Evolutionary conservation across 2,329 filamentous ascomycete genomes (phyloP), one percentile per base, ranked within the genome.

Genomic region (Fusarium robinianum): DNA sequence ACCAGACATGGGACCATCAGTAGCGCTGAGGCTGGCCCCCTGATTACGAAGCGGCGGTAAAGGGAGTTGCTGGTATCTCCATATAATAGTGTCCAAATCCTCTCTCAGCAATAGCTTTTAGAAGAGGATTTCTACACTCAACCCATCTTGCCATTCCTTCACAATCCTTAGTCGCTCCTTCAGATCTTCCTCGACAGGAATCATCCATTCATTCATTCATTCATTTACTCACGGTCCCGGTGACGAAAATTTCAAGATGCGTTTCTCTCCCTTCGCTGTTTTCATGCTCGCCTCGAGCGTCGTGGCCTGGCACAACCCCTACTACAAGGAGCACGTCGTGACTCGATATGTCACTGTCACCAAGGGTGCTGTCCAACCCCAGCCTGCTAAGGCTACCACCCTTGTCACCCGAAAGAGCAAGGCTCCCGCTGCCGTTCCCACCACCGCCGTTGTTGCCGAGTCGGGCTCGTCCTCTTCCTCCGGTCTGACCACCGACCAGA

Each of bases 221-320:
- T 37, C 35, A 27, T 19, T 49, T 39, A 22, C 38, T 41, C 42
- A 33, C 24, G 52, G 53, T 55, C 52, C 53, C 26, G 52, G 53
- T 46, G 53, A 55, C 53, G 25, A 33, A 35, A 47, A 36, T 38
- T 31, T 27, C 54, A 58, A 56, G 30, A 58, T 58, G 55, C 49
- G 49, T 34, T 58, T 51, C 55, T 51, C 55, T 24, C 43, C 36
- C 19, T 17, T 58, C 23, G 8, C 45, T 34, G 26, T 34, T 25
- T 33, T 47, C 31, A 37, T 55, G 24, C 26, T 57, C 41, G 53
- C 54, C 25, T 25, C 53, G 29, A 45, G 38, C 29, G 57, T 55
- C 53, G 43, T 53, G 8, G 57, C 57, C 29, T 41, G 41, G 43
- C 49, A 37, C 7, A 30, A 49, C 42, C 31, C 49, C n/a, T 27